A percentile compares a stretch with the other conserved stretches of the same genome.
Conservation (phyloP, 2,329 filamentous ascomycete genomes). For the Cadophora luteo-olivacea region DNA sequence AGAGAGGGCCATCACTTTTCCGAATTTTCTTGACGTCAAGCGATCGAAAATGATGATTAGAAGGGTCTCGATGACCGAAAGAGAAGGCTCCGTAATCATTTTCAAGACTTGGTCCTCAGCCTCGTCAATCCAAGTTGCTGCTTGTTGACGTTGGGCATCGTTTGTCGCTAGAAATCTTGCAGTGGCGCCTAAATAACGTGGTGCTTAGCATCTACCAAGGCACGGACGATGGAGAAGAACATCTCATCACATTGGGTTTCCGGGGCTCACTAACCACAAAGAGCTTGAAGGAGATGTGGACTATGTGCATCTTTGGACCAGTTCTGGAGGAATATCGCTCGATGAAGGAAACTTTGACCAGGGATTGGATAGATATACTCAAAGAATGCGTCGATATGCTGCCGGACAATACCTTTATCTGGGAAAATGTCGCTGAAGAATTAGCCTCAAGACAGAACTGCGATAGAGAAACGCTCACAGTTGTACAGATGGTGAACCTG, state of each 20-base stretch:
- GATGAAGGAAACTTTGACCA: slow-evolving; percentile 9
- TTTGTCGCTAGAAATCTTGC: slow-evolving; percentile 4
- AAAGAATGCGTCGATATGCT: slow-evolving; percentile 10
- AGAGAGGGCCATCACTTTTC: slow-evolving; percentile 1
- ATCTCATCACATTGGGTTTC: not conserved
- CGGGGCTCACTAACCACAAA: not conserved
- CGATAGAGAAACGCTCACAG: not conserved
- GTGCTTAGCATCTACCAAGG: not conserved
- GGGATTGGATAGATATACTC: slow-evolving; percentile 4
- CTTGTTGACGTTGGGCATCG: slow-evolving; percentile 6
- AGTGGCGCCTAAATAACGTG: not conserved
- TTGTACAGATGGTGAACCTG: not conserved
- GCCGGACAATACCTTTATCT: slow-evolving; percentile 4
- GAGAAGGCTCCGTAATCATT: slow-evolving; percentile 7
- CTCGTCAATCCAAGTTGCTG: slow-evolving; percentile 3
- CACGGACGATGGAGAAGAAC: not conserved
- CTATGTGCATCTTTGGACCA: slow-evolving; percentile 9
- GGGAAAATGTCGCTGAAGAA: not conserved
- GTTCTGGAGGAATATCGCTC: slow-evolving; percentile 7
- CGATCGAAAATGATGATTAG: slow-evolving; percentile 2
- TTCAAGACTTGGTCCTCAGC: slow-evolving; percentile 4
- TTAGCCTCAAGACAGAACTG: not conserved
- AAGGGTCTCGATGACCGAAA: not conserved
- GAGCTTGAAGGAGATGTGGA: slow-evolving; percentile 1
- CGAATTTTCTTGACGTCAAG: not conserved